Conservation (phyloP, 495 filamentous ascomycete genomes). For the Glonium stellatum region DNA sequence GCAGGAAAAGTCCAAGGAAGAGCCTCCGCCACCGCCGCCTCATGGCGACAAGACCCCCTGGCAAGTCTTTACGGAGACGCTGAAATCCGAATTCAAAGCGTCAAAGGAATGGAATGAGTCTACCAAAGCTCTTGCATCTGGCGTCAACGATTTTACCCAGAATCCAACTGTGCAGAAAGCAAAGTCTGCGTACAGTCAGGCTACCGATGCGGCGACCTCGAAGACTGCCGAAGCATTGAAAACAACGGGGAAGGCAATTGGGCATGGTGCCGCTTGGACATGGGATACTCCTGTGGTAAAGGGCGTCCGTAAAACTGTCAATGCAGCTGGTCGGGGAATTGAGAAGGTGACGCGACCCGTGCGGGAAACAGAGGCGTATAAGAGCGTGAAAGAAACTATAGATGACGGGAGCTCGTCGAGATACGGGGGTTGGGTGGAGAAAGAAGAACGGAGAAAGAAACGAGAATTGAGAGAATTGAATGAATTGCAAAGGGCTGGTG, state of each 20-base stretch:
- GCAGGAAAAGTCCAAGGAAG: conserved; percentile 62
- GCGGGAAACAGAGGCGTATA: conserved; percentile 86
- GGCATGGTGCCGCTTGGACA: conserved; percentile 86
- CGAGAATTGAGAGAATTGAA: conserved; percentile 66
- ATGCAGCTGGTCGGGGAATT: conserved; percentile 72
- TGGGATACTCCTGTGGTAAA: conserved; percentile 94
- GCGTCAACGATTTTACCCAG: conserved; percentile 85
- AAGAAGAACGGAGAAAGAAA: conserved; percentile 77
- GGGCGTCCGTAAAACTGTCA: conserved; percentile 81
- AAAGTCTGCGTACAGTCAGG: conserved; percentile 74
- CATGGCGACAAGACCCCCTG: conserved; percentile 97
- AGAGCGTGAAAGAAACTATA: conserved; percentile 88
- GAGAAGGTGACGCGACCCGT: conserved; percentile 93
- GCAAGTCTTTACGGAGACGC: conserved; percentile 96
- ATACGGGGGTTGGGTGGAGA: conserved; percentile 94
- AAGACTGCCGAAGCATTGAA: conserved; percentile 73
- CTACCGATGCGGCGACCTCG: conserved; percentile 65
- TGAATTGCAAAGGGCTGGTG: conserved; percentile 47
- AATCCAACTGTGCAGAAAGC: conserved; percentile 86
- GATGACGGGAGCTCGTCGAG: conserved; percentile 94
- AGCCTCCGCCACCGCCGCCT: conserved; percentile 74
- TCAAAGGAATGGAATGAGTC: conserved; percentile 99
- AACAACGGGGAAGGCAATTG: conserved; percentile 75
- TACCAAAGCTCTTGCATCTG: conserved; percentile 84
- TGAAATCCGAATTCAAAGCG: conserved; percentile 85